Conservation (phyloP, 2,329 filamentous ascomycete species). For the Septoria petroselini region DNA sequence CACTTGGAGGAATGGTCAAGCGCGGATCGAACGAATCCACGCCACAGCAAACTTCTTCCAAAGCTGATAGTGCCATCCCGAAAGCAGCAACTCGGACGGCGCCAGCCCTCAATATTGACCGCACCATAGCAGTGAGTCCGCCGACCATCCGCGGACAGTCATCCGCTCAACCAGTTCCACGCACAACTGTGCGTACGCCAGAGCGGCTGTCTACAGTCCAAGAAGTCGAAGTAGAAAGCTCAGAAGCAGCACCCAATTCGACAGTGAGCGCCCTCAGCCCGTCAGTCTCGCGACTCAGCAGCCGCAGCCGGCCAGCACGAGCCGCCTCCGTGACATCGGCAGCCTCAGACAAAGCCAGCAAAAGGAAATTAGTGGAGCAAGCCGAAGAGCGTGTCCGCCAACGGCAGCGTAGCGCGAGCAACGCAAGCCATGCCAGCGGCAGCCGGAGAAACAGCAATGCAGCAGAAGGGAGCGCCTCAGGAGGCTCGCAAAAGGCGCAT, state of each 20-base stretch:
- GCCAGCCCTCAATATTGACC: constrained; percentile 28
- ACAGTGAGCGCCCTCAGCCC: constrained; percentile 16
- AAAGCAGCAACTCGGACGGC: constrained; percentile 8
- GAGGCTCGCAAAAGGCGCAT: constrained; percentile 17
- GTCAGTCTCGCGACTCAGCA: constrained; percentile 32
- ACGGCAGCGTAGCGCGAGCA: constrained; percentile 26
- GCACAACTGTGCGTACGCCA: constrained; percentile 27
- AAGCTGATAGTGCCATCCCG: constrained; percentile 13
- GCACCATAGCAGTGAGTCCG: constrained; percentile 36
- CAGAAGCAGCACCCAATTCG: constrained; percentile 19
- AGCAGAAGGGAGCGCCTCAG: constrained; percentile 11
- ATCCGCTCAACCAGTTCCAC: constrained; percentile 12
- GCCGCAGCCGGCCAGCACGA: constrained; percentile 24
- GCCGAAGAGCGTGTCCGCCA: constrained; percentile 33
- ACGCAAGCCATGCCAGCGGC: constrained; percentile 11
- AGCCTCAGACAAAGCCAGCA: constrained; percentile 36
- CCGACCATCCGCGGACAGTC: constrained; percentile 14
- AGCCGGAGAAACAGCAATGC: constrained; percentile 13
- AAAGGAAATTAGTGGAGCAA: constrained; percentile 34
- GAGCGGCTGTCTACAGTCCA: constrained; percentile 36
- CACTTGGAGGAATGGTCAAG: constrained; percentile 85
- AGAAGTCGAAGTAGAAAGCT: constrained; percentile 28
- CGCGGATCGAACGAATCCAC: constrained; percentile 51
- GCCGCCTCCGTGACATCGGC: constrained; percentile 26
- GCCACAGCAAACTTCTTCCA: constrained; percentile 24